phyloP scores from a whole-genome alignment of 345 rosid genomes.

The Eucalyptus shirleyi region DNA sequence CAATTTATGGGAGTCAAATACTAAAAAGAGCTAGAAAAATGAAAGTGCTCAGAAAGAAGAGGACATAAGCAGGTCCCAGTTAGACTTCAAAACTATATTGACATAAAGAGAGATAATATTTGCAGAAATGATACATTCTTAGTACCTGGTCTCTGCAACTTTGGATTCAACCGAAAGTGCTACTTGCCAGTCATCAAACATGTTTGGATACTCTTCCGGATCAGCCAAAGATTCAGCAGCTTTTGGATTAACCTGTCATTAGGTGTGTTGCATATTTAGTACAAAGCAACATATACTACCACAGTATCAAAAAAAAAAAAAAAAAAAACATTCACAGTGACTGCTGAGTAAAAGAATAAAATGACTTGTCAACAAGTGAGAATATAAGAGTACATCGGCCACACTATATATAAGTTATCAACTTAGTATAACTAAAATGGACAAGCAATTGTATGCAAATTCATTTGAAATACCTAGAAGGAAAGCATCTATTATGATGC shows the following conservation, averaged over 20 bases:
- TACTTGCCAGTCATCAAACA: constrained; percentile 99
- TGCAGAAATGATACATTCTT: not conserved
- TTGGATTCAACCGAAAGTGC: constrained; percentile 81
- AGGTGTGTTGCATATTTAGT: not conserved
- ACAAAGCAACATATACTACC: not conserved
- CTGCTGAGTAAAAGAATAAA: not conserved
- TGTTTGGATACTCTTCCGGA: constrained; percentile 93
- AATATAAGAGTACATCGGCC: not conserved
- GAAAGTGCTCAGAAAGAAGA: not conserved
- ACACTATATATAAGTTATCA: not conserved
- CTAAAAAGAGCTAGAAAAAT: not conserved
- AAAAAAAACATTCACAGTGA: not conserved
- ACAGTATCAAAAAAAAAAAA: not conserved
- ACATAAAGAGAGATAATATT: not conserved
- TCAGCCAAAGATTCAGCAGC: constrained; percentile 99
- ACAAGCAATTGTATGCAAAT: not conserved
- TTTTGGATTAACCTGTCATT: constrained; percentile 76
- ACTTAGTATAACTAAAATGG: not conserved
- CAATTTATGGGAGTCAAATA: not conserved
- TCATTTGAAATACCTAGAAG: not conserved
- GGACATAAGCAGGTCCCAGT: not conserved
- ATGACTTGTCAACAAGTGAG: not conserved
- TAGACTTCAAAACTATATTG: not conserved
- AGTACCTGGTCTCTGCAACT: constrained; percentile 67
- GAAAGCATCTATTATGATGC: not conserved